These are phyloP conservation scores for Fusarium staphyleae DNA, from an alignment of 2,329 filamentous ascomycete species.

Conservation along the genomic window DNA sequence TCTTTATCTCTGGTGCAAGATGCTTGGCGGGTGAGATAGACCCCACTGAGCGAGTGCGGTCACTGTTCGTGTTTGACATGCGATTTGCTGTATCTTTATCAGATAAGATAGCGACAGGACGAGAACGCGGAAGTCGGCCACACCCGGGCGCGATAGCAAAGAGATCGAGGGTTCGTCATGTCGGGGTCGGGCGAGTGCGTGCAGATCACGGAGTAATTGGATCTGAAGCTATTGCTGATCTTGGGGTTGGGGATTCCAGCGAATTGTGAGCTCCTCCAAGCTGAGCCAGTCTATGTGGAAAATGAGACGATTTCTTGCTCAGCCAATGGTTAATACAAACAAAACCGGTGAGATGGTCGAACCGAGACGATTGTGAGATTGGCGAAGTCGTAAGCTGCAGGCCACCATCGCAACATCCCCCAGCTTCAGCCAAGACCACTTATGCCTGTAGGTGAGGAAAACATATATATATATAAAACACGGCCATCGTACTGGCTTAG, in stretches of 20 bases:
- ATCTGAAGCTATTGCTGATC: background rate
- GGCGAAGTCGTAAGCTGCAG: too few relatives aligned
- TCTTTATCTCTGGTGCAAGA: constrained; percentile 27
- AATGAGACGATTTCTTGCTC: too few relatives aligned
- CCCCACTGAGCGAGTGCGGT: constrained; percentile 10
- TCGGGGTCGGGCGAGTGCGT: constrained; percentile 32
- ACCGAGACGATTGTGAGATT: too few relatives aligned
- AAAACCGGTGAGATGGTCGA: too few relatives aligned
- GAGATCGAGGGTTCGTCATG: background rate
- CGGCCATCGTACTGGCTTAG: too few relatives aligned
- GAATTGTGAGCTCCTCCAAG: background rate
- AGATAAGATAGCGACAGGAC: constrained; percentile 24
- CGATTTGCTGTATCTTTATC: constrained; percentile 21
- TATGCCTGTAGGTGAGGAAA: too few relatives aligned
- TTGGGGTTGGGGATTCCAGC: background rate
- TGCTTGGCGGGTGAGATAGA: constrained; percentile 10
- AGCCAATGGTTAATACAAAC: too few relatives aligned
- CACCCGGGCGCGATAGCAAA: constrained; percentile 21
- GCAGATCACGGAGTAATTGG: too few relatives aligned
- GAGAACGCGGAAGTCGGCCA: constrained; percentile 31
- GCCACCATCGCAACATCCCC: too few relatives aligned
- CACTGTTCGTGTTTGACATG: constrained; percentile 17
- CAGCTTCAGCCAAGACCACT: too few relatives aligned
- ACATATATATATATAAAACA: too few relatives aligned
- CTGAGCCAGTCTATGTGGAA: too few relatives aligned